Evolutionary conservation across 116 monocot species (phyloP).

Genomic region (Posidonia oceanica): DNA sequence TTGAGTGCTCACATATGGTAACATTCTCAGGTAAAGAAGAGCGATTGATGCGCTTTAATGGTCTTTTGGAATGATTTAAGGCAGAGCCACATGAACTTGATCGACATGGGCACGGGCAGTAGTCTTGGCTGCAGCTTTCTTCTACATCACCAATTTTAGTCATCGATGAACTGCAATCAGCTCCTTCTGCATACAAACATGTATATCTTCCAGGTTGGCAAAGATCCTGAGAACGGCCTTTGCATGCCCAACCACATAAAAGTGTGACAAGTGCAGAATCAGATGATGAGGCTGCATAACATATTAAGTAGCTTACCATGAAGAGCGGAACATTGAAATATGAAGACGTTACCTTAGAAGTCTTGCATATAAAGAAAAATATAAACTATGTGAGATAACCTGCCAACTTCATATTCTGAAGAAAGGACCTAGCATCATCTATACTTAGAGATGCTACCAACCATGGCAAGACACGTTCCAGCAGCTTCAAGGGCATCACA

Average conservation of each 20-base stretch:
- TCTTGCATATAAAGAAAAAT: not conserved
- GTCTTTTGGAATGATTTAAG: constrained; percentile 12
- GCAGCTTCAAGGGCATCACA: constrained; percentile 91
- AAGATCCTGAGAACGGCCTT: constrained; percentile 48
- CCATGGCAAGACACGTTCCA: constrained; percentile 97
- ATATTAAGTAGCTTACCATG: not conserved
- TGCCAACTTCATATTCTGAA: constrained; percentile 81
- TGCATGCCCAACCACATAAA: constrained; percentile 98
- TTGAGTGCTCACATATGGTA: constrained; percentile 9
- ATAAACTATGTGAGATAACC: constrained; percentile 28
- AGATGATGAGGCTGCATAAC: constrained; percentile 56
- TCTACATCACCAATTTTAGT: constrained; percentile 8
- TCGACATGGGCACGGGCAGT: constrained; percentile 50
- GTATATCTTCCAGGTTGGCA: constrained; percentile 35
- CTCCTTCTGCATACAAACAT: constrained; percentile 35
- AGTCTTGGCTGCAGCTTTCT: constrained; percentile 14
- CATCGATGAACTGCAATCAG: not conserved
- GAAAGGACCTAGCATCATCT: constrained; percentile 72
- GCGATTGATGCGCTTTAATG: constrained; percentile 29
- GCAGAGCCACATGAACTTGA: constrained; percentile 4
- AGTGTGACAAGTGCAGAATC: constrained; percentile 86
- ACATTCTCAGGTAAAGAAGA: constrained; percentile 19
- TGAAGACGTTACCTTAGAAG: not conserved
- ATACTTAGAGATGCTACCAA: constrained; percentile 68
- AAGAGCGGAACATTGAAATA: not conserved